Base-by-base conservation (phyloP, 805 yeast species). In the Saturnispora serradocipensis region DNA sequence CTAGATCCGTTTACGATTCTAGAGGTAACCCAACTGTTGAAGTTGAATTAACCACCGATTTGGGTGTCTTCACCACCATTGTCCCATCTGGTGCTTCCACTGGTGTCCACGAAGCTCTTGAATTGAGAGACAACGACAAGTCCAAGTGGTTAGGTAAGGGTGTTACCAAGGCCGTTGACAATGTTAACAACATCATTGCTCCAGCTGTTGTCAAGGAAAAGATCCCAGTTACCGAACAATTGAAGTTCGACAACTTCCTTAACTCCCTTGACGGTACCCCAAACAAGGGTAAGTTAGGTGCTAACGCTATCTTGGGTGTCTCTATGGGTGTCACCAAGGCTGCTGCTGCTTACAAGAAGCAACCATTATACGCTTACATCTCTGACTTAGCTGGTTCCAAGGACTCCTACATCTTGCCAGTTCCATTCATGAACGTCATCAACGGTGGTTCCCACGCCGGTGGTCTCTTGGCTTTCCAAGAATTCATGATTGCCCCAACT, bases 401-500 rank as follows among this genome's bases (percentile, higher is more conserved):
- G 73, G 73, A 76, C 67, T 91, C 95, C 73, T 93, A 73, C 73
- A 97, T 93, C 55, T 78, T 91, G 71, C 99, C 99, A 72, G 98
- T 93, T 74, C 99, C 99, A 62, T 86, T 93, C 95, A 93, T 88
- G 78, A 91, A 91, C 78, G 99, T 91, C 61, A 80, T 91, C 74
- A 91, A 91, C 84, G 99, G 99, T 81, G 99, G 99, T 75, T 86
- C 96, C 68, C 99, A 91, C 78, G 99, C 99, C 68, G 99, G 99
- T 79, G 99, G 99, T 78, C 84, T 91, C 70, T 80, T 91, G 63
- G 99, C 99, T 66, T 82, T 91, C 85, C 99, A 91, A 81, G 99
- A 91, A 81, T 91, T 91, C 81, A 93, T 91, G 98, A 88, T 91
- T 76, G 98, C 87, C 59, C 98, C 99, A 76, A 77, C 86, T 62